These are phyloP conservation scores for Tripterygium wilfordii DNA, from an alignment of 177 flowering plant genomes.

Conservation along the genomic window DNA sequence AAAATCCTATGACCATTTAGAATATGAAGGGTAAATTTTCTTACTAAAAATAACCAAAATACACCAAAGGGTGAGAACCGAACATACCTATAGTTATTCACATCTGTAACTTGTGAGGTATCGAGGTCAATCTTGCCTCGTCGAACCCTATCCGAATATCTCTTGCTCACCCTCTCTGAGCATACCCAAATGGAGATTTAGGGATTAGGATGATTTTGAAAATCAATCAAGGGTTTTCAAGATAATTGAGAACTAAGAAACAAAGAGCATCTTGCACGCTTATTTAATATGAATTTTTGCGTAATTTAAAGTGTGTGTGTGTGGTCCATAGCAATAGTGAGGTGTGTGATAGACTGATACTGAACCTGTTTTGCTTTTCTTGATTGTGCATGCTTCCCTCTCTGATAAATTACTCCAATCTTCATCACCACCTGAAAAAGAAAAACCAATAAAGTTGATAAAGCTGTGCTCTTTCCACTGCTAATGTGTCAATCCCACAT, in stretches of 20 bases:
- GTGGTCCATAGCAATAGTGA: constrained; percentile 46
- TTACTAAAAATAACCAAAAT: constrained; percentile 3
- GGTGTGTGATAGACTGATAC: constrained; percentile 17
- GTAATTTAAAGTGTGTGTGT: constrained; percentile 5
- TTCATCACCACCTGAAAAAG: constrained; percentile 84
- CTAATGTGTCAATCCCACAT: constrained; percentile 21
- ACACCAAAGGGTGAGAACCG: neutral
- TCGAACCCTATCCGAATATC: constrained; percentile 44
- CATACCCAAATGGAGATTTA: constrained; percentile 4
- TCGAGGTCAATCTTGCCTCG: constrained; percentile 75
- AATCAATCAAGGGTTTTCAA: no score
- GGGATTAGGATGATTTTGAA: neutral
- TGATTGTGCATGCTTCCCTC: constrained; percentile 71
- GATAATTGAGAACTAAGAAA: no score
- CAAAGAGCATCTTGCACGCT: no score
- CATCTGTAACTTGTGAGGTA: constrained; percentile 64
- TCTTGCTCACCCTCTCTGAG: constrained; percentile 54
- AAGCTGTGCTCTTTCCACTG: constrained; percentile 37
- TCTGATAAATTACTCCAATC: constrained; percentile 68
- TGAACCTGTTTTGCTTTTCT: constrained; percentile 94
- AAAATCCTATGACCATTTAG: constrained; percentile 49
- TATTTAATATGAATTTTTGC: neutral
- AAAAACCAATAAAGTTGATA: constrained; percentile 34
- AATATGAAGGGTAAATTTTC: neutral
- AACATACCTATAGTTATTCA: constrained; percentile 66